These are phyloP conservation scores for Suhomyces coccinellae DNA, from an alignment of 1,139 yeast species.

Conservation along the genomic window DNA sequence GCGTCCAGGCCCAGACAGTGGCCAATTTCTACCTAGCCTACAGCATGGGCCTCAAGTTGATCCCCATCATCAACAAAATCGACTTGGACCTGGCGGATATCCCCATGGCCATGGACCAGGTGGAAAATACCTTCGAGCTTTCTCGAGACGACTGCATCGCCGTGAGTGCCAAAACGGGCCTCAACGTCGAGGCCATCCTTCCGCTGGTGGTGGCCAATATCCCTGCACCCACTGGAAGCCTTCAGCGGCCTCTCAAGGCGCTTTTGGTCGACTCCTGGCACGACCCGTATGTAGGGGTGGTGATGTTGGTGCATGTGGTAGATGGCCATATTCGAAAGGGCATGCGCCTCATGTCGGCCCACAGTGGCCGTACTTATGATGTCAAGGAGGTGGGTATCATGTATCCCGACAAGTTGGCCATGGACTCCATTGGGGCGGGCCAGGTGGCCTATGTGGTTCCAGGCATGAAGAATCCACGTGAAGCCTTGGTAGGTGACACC, in stretches of 20 bases:
- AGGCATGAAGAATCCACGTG: slow-evolving; percentile 86
- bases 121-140: slow-evolving; percentile 79
- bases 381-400: slow-evolving; percentile 92
- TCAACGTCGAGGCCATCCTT: slow-evolving; percentile 69
- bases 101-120: slow-evolving; percentile 76
- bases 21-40: slow-evolving; percentile 92
- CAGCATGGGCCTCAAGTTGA: slow-evolving; percentile 74
- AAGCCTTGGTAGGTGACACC: slow-evolving; percentile 92
- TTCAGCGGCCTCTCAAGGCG: slow-evolving; percentile 62
- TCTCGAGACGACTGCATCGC: slow-evolving; percentile 73
- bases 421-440: slow-evolving; percentile 71
- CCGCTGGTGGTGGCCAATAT: slow-evolving; percentile 80
- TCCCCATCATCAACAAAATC: slow-evolving; percentile 90
- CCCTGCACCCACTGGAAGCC: slow-evolving; percentile 66
- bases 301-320: slow-evolving; percentile 77
- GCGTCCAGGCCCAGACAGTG: slow-evolving; percentile 96
- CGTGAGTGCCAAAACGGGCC: slow-evolving; percentile 91
- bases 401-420: slow-evolving; percentile 82
- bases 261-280: slow-evolving; percentile 96
- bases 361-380: slow-evolving; percentile 74
- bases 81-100: slow-evolving; percentile 90
- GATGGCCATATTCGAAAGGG: slow-evolving; percentile 81
- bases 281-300: slow-evolving; percentile 92
- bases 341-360: slow-evolving; percentile 73
- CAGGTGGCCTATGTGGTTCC: slow-evolving; percentile 94